Percentiles rank a stretch among this genome's conserved stretches.
Conservation (phyloP, 768 basidiomycete species). For the Hypsizygus marmoreus region DNA sequence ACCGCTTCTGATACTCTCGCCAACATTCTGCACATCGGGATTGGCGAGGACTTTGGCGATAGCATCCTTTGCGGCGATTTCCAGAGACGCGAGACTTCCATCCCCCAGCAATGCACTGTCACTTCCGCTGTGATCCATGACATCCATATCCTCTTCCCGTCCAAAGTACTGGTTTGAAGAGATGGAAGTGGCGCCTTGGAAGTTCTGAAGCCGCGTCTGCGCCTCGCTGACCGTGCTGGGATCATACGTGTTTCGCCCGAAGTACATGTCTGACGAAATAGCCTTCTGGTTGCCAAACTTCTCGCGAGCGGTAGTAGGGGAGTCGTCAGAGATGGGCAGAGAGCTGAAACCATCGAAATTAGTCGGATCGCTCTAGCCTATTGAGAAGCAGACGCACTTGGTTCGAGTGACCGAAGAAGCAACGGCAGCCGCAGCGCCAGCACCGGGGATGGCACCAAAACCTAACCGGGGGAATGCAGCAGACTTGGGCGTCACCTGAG, state of each 20-base stretch:
- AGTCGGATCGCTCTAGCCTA: background rate
- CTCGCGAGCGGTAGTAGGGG: constrained; percentile 80
- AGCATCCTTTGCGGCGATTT: constrained; percentile 72
- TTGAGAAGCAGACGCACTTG: constrained; percentile 2
- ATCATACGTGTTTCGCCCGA: constrained; percentile 88
- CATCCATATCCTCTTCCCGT: constrained; percentile 78
- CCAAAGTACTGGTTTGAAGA: constrained; percentile 98
- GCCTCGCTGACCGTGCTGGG: constrained; percentile 71
- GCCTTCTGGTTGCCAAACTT: constrained; percentile 93
- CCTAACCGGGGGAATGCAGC: constrained; percentile 72
- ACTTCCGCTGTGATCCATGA: constrained; percentile 38
- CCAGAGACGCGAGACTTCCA: constrained; percentile 59
- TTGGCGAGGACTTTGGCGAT: constrained; percentile 75
- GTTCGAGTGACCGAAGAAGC: constrained; percentile 31
- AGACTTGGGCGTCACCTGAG: constrained; percentile 24
- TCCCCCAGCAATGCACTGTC: constrained; percentile 44
- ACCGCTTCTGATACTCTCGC: constrained; percentile 74
- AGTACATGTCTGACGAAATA: constrained; percentile 98
- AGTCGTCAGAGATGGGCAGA: constrained; percentile 47
- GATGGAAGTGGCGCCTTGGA: constrained; percentile 91
- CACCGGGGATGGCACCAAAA: constrained; percentile 78
- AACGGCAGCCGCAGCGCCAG: constrained; percentile 54
- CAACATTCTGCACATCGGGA: constrained; percentile 85
- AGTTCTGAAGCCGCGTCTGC: constrained; percentile 75
- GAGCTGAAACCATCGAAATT: constrained; percentile 15